Percentiles rank a stretch among this genome's conserved stretches.
phyloP scores from a whole-genome alignment of 2,329 filamentous ascomycete species.

The Rhynchosporium agropyri region DNA sequence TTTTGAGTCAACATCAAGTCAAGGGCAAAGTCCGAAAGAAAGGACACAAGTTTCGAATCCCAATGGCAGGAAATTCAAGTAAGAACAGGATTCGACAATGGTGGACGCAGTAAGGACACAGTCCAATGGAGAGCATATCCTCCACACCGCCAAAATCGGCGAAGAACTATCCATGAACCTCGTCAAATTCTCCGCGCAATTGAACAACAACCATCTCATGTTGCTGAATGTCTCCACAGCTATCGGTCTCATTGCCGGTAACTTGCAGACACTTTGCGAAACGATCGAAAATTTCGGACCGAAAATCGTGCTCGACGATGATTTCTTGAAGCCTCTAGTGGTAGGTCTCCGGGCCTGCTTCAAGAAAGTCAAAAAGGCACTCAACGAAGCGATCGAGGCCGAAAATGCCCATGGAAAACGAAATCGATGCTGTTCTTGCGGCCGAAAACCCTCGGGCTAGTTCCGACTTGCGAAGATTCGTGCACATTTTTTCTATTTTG shows the following conservation, averaged over 20 bases:
- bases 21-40: neutral
- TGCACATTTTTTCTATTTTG: neutral
- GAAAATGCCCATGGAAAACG: conserved; percentile 14
- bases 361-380: neutral
- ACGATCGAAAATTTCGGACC: neutral
- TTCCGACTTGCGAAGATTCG: neutral
- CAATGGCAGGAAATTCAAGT: neutral
- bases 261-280: conserved; percentile 2
- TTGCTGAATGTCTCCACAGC: neutral
- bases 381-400: conserved; percentile 4
- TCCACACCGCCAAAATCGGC: conserved; percentile 9
- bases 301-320: neutral
- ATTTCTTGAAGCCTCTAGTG: conserved; percentile 2
- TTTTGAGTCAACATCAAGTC: neutral
- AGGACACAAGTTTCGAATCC: neutral
- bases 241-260: conserved; percentile 1
- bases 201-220: neutral
- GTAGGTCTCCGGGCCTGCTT: neutral
- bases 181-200: conserved; percentile 7
- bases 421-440: neutral
- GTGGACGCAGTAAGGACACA: neutral
- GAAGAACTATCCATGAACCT: conserved; percentile 1
- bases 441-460: neutral
- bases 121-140: neutral
- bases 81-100: neutral